These are phyloP conservation scores for Schwanniomyces occidentalis DNA, from an alignment of 805 yeast genomes.

Conservation along the genomic window DNA sequence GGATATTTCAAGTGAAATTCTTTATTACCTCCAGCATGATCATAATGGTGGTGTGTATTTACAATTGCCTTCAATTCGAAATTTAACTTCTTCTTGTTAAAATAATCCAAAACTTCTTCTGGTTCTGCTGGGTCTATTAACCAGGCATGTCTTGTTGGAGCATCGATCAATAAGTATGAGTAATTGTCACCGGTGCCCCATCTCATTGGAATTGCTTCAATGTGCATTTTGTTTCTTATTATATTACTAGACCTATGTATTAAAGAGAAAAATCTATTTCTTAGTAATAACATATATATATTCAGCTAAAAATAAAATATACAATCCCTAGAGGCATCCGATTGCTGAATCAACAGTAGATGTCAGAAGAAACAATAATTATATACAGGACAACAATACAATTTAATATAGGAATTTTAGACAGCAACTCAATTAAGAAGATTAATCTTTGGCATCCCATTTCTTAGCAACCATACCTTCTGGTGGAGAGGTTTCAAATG, in stretches of 20 bases:
- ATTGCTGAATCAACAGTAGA: no score
- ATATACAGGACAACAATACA: slow-evolving; percentile 3
- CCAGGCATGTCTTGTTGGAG: slow-evolving; percentile 67
- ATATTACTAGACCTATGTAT: background rate
- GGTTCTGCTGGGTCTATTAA: slow-evolving; percentile 93
- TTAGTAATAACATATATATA: no score
- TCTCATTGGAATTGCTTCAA: slow-evolving; percentile 83
- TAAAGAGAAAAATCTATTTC: no score
- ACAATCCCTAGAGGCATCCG: no score
- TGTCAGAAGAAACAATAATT: background rate
- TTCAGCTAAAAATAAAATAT: no score
- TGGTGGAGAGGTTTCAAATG: slow-evolving; percentile 71
- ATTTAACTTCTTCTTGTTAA: slow-evolving; percentile 40
- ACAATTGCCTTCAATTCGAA: slow-evolving; percentile 71
- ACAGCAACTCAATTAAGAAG: background rate
- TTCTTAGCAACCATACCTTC: slow-evolving; percentile 65
- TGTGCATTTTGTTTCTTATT: slow-evolving; percentile 59
- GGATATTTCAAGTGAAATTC: slow-evolving; percentile 42
- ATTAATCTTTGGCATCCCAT: slow-evolving; percentile 43
- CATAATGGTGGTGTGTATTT: slow-evolving; percentile 96
- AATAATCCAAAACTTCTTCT: slow-evolving; percentile 52
- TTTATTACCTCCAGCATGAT: slow-evolving; percentile 87
- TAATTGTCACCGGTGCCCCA: slow-evolving; percentile 95
- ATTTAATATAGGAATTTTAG: background rate
- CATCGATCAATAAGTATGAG: slow-evolving; percentile 75